A percentile compares a stretch with the other conserved stretches of the same genome.
These are phyloP conservation scores for Leishmania tarentolae DNA, from an alignment of 208 protist genomes.

Conservation along the genomic window DNA sequence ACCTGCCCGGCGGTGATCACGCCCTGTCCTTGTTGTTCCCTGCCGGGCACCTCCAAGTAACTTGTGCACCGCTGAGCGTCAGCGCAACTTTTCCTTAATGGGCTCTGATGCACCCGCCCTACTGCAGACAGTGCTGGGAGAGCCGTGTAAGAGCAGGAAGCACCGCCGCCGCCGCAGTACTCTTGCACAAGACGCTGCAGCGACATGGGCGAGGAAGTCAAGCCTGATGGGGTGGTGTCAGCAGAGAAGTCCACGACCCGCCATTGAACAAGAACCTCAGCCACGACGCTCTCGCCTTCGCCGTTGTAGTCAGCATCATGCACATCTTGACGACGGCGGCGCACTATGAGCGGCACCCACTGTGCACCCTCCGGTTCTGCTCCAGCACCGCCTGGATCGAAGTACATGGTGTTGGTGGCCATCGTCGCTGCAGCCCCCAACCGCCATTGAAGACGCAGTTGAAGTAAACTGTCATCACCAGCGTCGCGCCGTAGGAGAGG, in stretches of 20 bases:
- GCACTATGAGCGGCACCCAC: conserved; percentile 23
- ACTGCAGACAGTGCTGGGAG: background rate
- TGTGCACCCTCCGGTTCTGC: conserved; percentile 10
- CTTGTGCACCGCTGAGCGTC: background rate
- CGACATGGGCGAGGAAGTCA: background rate
- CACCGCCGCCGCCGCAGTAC: conserved; percentile 18
- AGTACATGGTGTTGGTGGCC: conserved; percentile 5
- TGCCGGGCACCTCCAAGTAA: background rate
- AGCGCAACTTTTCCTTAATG: background rate
- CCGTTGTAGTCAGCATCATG: background rate
- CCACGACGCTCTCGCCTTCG: conserved; percentile 4
- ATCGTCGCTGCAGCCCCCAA: background rate
- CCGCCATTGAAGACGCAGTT: conserved; percentile 19
- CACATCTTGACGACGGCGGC: background rate
- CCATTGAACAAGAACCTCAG: conserved; percentile 27
- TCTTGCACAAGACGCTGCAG: conserved; percentile 11
- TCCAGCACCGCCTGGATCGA: background rate
- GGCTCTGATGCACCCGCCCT: background rate
- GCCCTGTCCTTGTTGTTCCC: background rate
- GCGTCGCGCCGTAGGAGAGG: conserved; percentile 6
- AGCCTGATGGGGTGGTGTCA: background rate
- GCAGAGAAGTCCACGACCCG: conserved; percentile 7
- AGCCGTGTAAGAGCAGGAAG: conserved; percentile 15
- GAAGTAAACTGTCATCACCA: background rate
- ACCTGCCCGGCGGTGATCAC: background rate